Percentiles rank a stretch among this genome's conserved stretches.
Conservation (phyloP, 768 basidiomycete genomes). For the Termitomyces heimii region DNA sequence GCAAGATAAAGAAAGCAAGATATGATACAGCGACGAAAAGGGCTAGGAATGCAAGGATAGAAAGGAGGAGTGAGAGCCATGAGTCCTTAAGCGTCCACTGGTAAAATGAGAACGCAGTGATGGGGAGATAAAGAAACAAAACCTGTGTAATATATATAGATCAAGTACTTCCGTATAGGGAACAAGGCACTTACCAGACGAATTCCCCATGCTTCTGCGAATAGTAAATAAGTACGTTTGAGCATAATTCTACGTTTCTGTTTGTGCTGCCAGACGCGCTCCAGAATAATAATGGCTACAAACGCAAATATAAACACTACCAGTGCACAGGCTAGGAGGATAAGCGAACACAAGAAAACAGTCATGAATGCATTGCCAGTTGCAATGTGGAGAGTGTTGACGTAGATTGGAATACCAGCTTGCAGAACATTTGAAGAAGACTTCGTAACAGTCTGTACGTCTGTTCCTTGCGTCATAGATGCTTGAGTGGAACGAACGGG, state of each 20-base stretch:
- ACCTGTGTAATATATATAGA: slow-evolving; percentile 30
- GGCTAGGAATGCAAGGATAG: slow-evolving; percentile 59
- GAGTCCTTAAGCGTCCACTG: slow-evolving; percentile 92
- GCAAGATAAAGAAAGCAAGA: slow-evolving; percentile 43
- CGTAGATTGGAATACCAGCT: slow-evolving; percentile 80
- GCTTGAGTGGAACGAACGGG: slow-evolving; percentile 3
- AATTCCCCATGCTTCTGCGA: slow-evolving; percentile 54
- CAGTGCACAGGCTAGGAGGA: slow-evolving; percentile 56
- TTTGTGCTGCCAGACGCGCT: slow-evolving; percentile 16
- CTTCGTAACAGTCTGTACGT: slow-evolving; percentile 63
- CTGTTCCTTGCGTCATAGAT: slow-evolving; percentile 20
- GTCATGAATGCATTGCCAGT: slow-evolving; percentile 90
- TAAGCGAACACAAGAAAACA: slow-evolving; percentile 68
- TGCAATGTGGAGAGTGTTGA: slow-evolving; percentile 70
- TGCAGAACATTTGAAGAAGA: slow-evolving; percentile 62
- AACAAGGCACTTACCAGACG: slow-evolving; percentile 50
- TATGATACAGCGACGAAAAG: slow-evolving; percentile 44
- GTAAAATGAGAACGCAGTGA: slow-evolving; percentile 75
- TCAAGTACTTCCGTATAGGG: not conserved
- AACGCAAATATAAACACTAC: slow-evolving; percentile 49
- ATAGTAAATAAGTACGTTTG: slow-evolving; percentile 33
- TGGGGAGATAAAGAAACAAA: slow-evolving; percentile 60
- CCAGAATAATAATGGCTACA: slow-evolving; percentile 28
- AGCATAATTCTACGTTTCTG: slow-evolving; percentile 7
- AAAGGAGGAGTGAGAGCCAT: slow-evolving; percentile 77